phyloP scores from a whole-genome alignment of 495 filamentous ascomycete genomes.

The Penicillium paradoxum region DNA sequence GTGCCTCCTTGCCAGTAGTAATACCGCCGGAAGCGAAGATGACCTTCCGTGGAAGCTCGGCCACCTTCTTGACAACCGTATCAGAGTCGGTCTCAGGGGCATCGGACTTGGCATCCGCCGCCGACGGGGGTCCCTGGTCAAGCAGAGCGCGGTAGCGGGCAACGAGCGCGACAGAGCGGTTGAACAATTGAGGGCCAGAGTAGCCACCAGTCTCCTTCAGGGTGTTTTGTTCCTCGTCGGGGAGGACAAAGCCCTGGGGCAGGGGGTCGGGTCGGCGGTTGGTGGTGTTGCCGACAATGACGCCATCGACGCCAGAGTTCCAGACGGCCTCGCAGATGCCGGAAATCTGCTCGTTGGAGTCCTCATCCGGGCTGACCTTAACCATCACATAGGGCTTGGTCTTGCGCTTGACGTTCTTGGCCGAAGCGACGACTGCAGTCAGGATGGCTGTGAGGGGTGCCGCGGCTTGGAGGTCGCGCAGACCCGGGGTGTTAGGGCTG shows the following conservation, averaged over 20 bases:
- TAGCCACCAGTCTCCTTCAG: constrained; percentile 80
- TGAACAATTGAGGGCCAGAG: constrained; percentile 84
- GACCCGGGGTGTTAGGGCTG: constrained; percentile 89
- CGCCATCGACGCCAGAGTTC: constrained; percentile 79
- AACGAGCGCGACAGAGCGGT: constrained; percentile 68
- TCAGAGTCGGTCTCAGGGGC: constrained; percentile 4
- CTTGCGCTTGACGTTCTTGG: constrained; percentile 58
- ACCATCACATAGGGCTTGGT: constrained; percentile 86
- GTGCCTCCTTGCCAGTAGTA: constrained; percentile 74
- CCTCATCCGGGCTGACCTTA: constrained; percentile 94
- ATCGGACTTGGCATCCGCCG: constrained; percentile 10
- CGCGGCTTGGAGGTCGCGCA: constrained; percentile 75
- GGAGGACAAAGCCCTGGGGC: constrained; percentile 57
- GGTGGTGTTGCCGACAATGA: constrained; percentile 98
- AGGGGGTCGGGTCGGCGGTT: constrained; percentile 69
- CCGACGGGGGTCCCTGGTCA: constrained; percentile 42
- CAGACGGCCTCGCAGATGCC: constrained; percentile 86
- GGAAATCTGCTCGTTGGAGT: constrained; percentile 70
- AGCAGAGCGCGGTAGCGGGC: constrained; percentile 70
- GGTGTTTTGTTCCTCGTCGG: constrained; percentile 58
- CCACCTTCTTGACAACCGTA: constrained; percentile 9
- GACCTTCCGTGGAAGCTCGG: constrained; percentile 54
- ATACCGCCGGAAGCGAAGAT: constrained; percentile 93
- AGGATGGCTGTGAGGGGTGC: constrained; percentile 78
- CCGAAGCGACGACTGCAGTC: constrained; percentile 74